Evolutionary conservation across 176 grass and related monocot species (phyloP).

Genomic region (Dactylis glomerata): DNA sequence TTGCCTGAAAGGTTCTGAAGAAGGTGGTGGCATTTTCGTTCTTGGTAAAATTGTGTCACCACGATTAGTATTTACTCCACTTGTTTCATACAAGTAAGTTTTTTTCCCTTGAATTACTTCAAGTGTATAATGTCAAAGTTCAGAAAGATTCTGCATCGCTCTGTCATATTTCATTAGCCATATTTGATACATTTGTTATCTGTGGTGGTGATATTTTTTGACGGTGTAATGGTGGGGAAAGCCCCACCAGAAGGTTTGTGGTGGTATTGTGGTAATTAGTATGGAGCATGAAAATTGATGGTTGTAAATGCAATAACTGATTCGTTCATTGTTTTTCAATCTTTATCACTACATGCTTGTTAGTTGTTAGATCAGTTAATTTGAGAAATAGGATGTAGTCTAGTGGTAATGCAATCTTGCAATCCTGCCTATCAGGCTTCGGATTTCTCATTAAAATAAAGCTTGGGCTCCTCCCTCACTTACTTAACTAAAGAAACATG

Average conservation of each 20-base stretch:
- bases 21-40: conserved; percentile 83
- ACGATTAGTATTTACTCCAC: conserved; percentile 75
- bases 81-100: conserved; percentile 61
- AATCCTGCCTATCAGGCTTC: background rate
- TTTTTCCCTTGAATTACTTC: conserved; percentile 13
- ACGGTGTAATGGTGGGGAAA: too few relatives aligned
- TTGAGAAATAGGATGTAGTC: background rate
- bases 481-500: conserved; percentile 3
- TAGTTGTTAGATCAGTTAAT: background rate
- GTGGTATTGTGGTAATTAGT: too few relatives aligned
- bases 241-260: too few relatives aligned
- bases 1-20: conserved; percentile 44
- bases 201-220: too few relatives aligned
- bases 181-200: background rate
- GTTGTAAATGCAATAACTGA: background rate
- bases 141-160: background rate
- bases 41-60: conserved; percentile 78
- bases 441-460: background rate
- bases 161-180: too few relatives aligned
- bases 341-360: background rate
- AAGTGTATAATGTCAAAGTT: background rate
- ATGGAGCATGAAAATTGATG: background rate
- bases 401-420: background rate
- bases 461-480: background rate
- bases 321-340: background rate